Base-by-base conservation (phyloP, 257 asterid genomes). In the Fraxinus americana region DNA sequence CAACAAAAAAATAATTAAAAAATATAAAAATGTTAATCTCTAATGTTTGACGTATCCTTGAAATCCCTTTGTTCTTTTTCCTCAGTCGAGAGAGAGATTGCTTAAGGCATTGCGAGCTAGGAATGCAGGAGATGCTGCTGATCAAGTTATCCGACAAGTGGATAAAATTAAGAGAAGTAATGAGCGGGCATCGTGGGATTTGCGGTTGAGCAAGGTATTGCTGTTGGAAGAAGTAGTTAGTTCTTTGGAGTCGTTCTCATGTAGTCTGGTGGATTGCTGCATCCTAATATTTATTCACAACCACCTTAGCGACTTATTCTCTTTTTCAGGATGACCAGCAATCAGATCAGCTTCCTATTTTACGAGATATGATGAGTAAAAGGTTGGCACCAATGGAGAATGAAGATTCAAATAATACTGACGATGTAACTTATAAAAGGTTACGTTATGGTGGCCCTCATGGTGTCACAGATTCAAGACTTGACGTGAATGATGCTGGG, bases 61-160 rank as follows among this genome's bases (percentile, higher is more conserved):
- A 80, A 74, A 38, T 81, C 29, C 23, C 68, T 75, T 74, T 65
- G 23, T 80, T 12, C 66, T 50, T 69, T 82, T 68, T 75, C 65
- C 54, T 52, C 89, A 96, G 99, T 88, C 98, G 54, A 91, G 96
- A 85, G 99, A 96, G 72, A 91, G 86, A 79, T 82, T 96, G 92
- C 86, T 93, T 27, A 96, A 90, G 83, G 90, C 87, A 74, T 84
- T 96, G 87, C 91, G 97, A 80, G 88, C 88, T 71, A 92, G 92
- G 97, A 91, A 88, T 87, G 99, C 99, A 67, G 97, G 97, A 81
- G 98, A 96, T 79, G 99, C 98, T 61, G 98, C 99, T 71, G 99
- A 96, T 87, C 99, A 96, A 82, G 98, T 86, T 83, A 72, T 91
- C 57, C 84, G 98, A 67, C 99, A 96, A 84, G 88, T 88, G 35